phyloP scores from a whole-genome alignment of 1,284 basidiomycete genomes.

The Ganoderma lingzhi region DNA sequence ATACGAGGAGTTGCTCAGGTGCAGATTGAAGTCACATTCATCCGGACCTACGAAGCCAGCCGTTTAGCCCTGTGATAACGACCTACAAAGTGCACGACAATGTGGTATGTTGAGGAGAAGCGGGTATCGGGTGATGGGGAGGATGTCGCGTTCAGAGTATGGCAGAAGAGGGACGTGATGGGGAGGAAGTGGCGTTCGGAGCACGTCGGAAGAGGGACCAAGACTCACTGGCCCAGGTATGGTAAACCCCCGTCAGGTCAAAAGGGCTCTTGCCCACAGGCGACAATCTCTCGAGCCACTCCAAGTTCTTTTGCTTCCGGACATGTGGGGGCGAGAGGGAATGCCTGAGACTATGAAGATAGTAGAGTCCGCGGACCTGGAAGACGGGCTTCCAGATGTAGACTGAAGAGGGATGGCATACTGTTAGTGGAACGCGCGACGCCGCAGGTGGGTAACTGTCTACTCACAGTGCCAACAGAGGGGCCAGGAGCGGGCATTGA shows the following conservation, averaged over 20 bases:
- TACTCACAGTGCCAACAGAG: constrained; percentile 73
- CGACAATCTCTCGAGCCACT: constrained; percentile 53
- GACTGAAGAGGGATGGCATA: constrained; percentile 47
- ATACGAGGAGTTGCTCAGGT: constrained; percentile 82
- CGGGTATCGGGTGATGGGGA: background rate
- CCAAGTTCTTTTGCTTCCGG: constrained; percentile 41
- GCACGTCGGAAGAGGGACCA: background rate
- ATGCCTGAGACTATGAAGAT: constrained; percentile 47
- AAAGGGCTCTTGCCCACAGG: constrained; percentile 69
- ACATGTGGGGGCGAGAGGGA: constrained; percentile 49
- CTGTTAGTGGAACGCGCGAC: background rate
- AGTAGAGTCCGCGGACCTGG: constrained; percentile 46
- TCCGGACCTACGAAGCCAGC: constrained; percentile 58
- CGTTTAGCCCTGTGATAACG: background rate
- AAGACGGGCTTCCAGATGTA: constrained; percentile 63
- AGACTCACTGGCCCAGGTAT: constrained; percentile 64
- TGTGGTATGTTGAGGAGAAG: background rate
- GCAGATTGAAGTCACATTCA: constrained; percentile 75
- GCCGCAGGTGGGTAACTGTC: background rate
- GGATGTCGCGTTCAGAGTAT: background rate
- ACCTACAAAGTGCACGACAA: background rate
- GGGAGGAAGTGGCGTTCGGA: background rate
- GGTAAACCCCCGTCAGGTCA: constrained; percentile 48
- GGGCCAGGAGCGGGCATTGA: constrained; percentile 67
- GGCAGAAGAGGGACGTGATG: background rate